Percentiles rank a stretch among this genome's conserved stretches.
Conservation (phyloP, 805 yeast genomes). For the Saccharomycopsis sp. region DNA sequence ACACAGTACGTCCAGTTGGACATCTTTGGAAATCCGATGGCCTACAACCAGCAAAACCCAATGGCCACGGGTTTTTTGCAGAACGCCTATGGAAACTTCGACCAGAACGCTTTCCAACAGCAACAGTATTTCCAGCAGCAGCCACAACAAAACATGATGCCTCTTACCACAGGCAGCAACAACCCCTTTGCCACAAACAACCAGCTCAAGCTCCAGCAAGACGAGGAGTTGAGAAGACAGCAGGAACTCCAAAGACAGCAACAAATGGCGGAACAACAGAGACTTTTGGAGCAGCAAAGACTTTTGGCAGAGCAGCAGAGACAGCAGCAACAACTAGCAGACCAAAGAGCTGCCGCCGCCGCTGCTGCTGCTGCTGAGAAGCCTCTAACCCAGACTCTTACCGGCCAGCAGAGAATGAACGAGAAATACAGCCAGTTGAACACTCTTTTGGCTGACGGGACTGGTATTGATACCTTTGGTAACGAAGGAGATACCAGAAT, state of each 20-base stretch:
- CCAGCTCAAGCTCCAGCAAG: slow-evolving; percentile 23
- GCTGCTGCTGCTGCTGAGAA: slow-evolving; percentile 21
- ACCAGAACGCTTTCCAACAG: slow-evolving; percentile 24
- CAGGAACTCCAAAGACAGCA: slow-evolving; percentile 17
- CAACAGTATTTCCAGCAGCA: slow-evolving; percentile 30
- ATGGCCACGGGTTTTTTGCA: slow-evolving; percentile 50
- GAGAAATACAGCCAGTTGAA: slow-evolving; percentile 67
- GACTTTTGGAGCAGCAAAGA: slow-evolving; percentile 9
- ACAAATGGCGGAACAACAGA: slow-evolving; percentile 22
- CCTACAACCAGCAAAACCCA: slow-evolving; percentile 33
- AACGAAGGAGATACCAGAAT: slow-evolving; percentile 77
- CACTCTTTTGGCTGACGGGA: slow-evolving; percentile 72
- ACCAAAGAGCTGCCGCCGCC: slow-evolving; percentile 20
- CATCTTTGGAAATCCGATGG: slow-evolving; percentile 63
- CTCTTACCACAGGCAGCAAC: slow-evolving; percentile 64
- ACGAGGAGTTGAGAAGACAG: slow-evolving; percentile 11
- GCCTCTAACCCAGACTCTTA: slow-evolving; percentile 39
- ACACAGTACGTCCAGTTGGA: slow-evolving; percentile 40
- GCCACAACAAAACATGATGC: slow-evolving; percentile 38
- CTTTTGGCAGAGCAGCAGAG: slow-evolving; percentile 22
- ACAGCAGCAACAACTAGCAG: slow-evolving; percentile 20
- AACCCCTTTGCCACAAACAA: slow-evolving; percentile 62
- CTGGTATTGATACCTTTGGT: slow-evolving; percentile 92
- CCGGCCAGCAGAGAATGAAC: slow-evolving; percentile 50
- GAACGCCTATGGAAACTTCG: slow-evolving; percentile 32